Percentiles rank a stretch among this genome's conserved stretches.
phyloP scores from a whole-genome alignment of 495 filamentous ascomycete species.

The Recurvomyces mirabilis region DNA sequence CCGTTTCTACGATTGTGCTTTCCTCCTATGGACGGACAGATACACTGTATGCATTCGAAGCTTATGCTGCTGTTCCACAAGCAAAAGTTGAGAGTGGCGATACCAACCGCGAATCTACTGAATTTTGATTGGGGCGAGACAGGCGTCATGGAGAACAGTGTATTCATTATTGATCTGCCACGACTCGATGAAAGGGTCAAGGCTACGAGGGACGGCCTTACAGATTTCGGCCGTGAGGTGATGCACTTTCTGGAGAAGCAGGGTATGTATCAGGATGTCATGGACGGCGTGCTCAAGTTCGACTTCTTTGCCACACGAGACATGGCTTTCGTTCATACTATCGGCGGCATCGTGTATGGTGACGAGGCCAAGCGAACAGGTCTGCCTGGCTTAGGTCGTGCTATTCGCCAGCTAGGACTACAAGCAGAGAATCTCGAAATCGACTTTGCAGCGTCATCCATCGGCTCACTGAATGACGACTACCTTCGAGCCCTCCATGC shows the following conservation, averaged over 20 bases:
- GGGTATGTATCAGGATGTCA: slow-evolving; percentile 49
- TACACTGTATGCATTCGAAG: slow-evolving; percentile 78
- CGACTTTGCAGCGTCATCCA: slow-evolving; percentile 54
- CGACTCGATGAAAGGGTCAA: slow-evolving; percentile 32
- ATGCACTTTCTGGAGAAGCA: slow-evolving; percentile 58
- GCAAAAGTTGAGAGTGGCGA: slow-evolving; percentile 55
- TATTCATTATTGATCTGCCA: slow-evolving; percentile 80
- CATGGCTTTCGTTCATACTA: slow-evolving; percentile 72
- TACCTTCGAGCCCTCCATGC: slow-evolving; percentile 63
- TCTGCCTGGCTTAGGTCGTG: slow-evolving; percentile 54
- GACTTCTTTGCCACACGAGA: slow-evolving; percentile 59
- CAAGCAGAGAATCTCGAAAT: slow-evolving; percentile 22
- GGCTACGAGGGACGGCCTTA: slow-evolving; percentile 31
- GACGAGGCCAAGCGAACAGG: slow-evolving; percentile 52
- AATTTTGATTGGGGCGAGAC: slow-evolving; percentile 77
- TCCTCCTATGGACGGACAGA: slow-evolving; percentile 57
- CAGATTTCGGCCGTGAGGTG: slow-evolving; percentile 58
- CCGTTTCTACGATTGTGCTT: slow-evolving; percentile 59
- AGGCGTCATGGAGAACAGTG: slow-evolving; percentile 67
- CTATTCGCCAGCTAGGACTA: slow-evolving; percentile 48
- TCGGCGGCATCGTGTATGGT: slow-evolving; percentile 42
- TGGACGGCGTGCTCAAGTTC: slow-evolving; percentile 52
- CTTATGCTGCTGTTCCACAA: slow-evolving; percentile 69
- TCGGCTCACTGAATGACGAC: slow-evolving; percentile 60
- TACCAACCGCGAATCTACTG: slow-evolving; percentile 75